Percentiles rank a stretch among this genome's conserved stretches.
These are phyloP conservation scores for Strigomonas galati DNA, from an alignment of 208 protist species.

Conservation along the genomic window DNA sequence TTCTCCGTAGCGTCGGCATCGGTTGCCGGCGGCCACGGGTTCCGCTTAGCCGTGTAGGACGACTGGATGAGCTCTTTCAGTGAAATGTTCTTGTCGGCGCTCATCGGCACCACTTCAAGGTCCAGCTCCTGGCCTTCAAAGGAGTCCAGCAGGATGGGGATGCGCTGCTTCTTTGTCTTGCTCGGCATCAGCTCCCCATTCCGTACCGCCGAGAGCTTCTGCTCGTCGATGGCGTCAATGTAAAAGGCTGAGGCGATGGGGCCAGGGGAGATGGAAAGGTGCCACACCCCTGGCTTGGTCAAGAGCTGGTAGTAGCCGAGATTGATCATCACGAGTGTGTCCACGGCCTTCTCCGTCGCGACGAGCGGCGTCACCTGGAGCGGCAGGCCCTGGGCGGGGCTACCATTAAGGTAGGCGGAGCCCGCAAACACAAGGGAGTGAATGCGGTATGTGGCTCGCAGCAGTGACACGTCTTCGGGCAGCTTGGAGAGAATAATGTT, in stretches of 20 bases:
- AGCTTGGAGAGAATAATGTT: conserved; percentile 92
- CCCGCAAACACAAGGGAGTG: conserved; percentile 89
- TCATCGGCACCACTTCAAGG: conserved; percentile 13
- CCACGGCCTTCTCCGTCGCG: conserved; percentile 20
- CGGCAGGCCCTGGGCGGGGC: conserved; percentile 8
- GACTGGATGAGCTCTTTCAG: conserved; percentile 18
- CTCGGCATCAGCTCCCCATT: not conserved
- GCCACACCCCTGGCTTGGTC: conserved; percentile 85
- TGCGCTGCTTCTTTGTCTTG: conserved; percentile 13
- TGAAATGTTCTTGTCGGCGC: not conserved
- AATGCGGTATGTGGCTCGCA: conserved; percentile 86
- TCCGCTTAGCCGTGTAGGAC: conserved; percentile 15
- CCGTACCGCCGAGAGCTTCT: conserved; percentile 5
- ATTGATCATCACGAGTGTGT: conserved; percentile 97
- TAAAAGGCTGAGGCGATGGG: conserved; percentile 50
- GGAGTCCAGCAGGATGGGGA: conserved; percentile 53
- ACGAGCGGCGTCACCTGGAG: not conserved
- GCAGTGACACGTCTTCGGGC: conserved; percentile 22
- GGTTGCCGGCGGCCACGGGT: conserved; percentile 28
- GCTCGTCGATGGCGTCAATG: conserved; percentile 36
- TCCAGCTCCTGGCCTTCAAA: conserved; percentile 42
- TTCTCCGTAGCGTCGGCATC: not conserved
- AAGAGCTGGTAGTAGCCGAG: conserved; percentile 98
- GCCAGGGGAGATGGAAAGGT: conserved; percentile 66
- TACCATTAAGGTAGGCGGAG: conserved; percentile 22